Conservation (phyloP, 768 basidiomycete species). For the Lentinula edodes region DNA sequence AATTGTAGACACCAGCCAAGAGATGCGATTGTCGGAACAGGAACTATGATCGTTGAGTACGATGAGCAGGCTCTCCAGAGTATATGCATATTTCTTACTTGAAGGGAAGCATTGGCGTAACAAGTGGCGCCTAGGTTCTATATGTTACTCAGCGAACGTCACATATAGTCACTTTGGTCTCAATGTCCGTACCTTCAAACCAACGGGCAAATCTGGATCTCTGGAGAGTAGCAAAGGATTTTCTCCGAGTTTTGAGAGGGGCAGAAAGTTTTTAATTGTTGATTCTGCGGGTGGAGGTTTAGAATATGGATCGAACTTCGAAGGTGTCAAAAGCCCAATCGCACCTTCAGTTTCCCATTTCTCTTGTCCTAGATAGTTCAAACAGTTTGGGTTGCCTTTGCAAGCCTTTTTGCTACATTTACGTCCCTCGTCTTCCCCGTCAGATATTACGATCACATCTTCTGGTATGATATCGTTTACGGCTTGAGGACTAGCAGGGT, state of each 20-base stretch:
- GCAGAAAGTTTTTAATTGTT: slow-evolving; percentile 43
- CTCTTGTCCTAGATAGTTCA: slow-evolving; percentile 84
- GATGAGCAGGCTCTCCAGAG: background rate
- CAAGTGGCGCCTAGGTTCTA: slow-evolving; percentile 97
- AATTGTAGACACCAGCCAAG: slow-evolving; percentile 76
- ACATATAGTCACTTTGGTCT: background rate
- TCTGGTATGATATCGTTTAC: slow-evolving; percentile 43
- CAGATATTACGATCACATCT: slow-evolving; percentile 67
- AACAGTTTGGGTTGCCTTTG: slow-evolving; percentile 74
- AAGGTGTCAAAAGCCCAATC: slow-evolving; percentile 10
- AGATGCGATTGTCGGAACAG: slow-evolving; percentile 89
- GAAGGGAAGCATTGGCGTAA: slow-evolving; percentile 93
- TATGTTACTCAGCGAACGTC: slow-evolving; percentile 3
- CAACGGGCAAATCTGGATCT: slow-evolving; percentile 59
- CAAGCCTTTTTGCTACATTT: slow-evolving; percentile 61
- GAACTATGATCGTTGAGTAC: slow-evolving; percentile 42
- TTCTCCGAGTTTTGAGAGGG: slow-evolving; percentile 43
- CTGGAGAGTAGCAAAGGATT: slow-evolving; percentile 50
- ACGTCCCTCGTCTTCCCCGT: slow-evolving; percentile 59
- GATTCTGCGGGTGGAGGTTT: background rate
- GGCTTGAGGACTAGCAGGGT: slow-evolving; percentile 9
- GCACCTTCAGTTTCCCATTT: slow-evolving; percentile 73
- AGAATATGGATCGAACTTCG: background rate
- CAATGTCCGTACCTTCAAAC: slow-evolving; percentile 54
- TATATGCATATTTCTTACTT: slow-evolving; percentile 38